Evolutionary conservation across 768 basidiomycete genomes (phyloP), one percentile per base, ranked within the genome.

Genomic region (Amanita pallidorosea): DNA sequence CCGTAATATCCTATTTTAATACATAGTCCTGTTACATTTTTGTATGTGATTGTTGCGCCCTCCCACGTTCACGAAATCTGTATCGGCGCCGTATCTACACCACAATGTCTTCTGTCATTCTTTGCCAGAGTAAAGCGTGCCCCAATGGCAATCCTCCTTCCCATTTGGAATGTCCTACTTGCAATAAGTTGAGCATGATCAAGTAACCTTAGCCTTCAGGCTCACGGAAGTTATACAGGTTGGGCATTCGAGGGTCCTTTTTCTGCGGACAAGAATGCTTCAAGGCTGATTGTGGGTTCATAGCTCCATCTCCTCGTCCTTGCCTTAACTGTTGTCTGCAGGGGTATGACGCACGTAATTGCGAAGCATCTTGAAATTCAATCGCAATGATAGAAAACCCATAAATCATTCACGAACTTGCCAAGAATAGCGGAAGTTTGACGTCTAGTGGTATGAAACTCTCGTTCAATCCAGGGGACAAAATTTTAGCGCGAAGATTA

Each of bases 231-330:
- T 55, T 49, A 46, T 60, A n/a, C n/a, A 91, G 88, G 63, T 72
- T 91, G 31, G 87, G 85, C 47, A 84, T 92, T 55, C 75, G 74
- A 44, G 87, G 88, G 27, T 91, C 88, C 29, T 88, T 85, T 63
- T 98, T 94, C 69, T 97, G 95, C 57, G 81, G 83, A 22, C 95
- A 98, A 66, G 90, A 88, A 46, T 98, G 95, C 69, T 97, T 97
- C 79, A 97, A 96, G 67, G 77, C 83, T 43, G 85, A 79, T 65
- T 98, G 95, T 94, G 65, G 72, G 92, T 74, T 45, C 49, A 45
- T 15, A 43, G 33, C 15, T 40, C 35, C 47, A 41, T 40, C 22
- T 52, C 43, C 13, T 55, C 29, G 11, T 40, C 27, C 23, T 5
- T 55, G 55, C 52, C 41, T 53, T 54, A 22, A 42, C 17, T 53